Conservation (phyloP, 2,329 filamentous ascomycete genomes). For the Alternaria viburni region DNA sequence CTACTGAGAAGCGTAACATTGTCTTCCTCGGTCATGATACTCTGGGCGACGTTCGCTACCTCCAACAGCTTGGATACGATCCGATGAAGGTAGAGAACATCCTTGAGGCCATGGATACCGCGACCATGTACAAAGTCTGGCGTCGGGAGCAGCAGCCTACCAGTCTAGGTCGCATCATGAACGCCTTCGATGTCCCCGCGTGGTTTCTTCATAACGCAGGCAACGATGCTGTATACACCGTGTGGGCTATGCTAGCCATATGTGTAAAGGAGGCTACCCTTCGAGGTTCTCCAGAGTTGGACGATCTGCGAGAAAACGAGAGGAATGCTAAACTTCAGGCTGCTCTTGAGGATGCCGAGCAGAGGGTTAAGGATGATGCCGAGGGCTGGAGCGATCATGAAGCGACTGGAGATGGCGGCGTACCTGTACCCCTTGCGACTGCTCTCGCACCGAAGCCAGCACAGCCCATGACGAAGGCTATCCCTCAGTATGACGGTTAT, state of each 20-base stretch:
- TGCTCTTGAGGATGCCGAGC: slow-evolving; percentile 35
- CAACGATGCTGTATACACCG: slow-evolving; percentile 82
- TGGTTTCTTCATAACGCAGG: slow-evolving; percentile 82
- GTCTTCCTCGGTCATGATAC: slow-evolving; percentile 82
- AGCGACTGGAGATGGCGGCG: slow-evolving; percentile 46
- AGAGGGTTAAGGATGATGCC: slow-evolving; percentile 49
- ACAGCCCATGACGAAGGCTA: not conserved
- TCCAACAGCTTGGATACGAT: slow-evolving; percentile 70
- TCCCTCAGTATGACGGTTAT: slow-evolving; percentile 2
- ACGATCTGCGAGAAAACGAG: slow-evolving; percentile 30
- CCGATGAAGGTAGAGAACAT: slow-evolving; percentile 61
- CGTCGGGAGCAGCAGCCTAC: slow-evolving; percentile 60
- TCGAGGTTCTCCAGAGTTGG: slow-evolving; percentile 36
- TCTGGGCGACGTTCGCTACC: slow-evolving; percentile 69
- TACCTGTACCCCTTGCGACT: slow-evolving; percentile 27
- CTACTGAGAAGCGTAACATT: slow-evolving; percentile 61
- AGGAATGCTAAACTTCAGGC: slow-evolving; percentile 30
- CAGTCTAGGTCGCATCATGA: slow-evolving; percentile 67
- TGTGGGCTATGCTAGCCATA: slow-evolving; percentile 74
- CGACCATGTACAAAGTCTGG: slow-evolving; percentile 70
- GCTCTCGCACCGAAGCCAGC: slow-evolving; percentile 5
- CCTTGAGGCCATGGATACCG: slow-evolving; percentile 74
- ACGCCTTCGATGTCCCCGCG: slow-evolving; percentile 66
- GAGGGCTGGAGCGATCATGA: slow-evolving; percentile 48
- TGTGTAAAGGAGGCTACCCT: slow-evolving; percentile 54